These are phyloP conservation scores for Tricholoma saponaceum DNA, from an alignment of 768 basidiomycete species.

Conservation along the genomic window DNA sequence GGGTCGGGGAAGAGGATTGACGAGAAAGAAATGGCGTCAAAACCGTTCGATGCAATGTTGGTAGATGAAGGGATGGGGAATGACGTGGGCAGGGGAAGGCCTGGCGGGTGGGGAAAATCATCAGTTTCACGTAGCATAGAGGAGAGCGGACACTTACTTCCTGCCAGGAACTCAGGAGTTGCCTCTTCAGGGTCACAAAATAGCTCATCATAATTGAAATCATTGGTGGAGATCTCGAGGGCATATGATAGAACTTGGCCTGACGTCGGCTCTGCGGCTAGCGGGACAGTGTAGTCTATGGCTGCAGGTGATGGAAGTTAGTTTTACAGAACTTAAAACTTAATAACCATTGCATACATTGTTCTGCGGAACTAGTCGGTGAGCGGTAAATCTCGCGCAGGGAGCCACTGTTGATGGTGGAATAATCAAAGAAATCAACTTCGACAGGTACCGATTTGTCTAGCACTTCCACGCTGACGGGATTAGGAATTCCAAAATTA, in stretches of 20 bases:
- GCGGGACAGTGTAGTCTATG: neutral
- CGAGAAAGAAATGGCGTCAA: neutral
- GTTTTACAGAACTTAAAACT: neutral
- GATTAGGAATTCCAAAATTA: slow-evolving; percentile 23
- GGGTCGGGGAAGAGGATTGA: neutral
- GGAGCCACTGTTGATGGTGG: slow-evolving; percentile 8
- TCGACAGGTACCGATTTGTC: slow-evolving; percentile 23
- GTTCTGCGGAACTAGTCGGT: neutral
- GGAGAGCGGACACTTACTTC: neutral
- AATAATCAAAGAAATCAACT: slow-evolving; percentile 26
- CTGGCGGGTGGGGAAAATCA: neutral
- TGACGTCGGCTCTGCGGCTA: neutral
- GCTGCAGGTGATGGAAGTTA: neutral
- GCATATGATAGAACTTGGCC: neutral
- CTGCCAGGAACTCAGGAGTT: neutral
- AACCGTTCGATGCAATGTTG: neutral
- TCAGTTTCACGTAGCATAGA: neutral
- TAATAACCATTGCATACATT: neutral
- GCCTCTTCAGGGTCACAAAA: neutral
- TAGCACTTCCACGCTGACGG: slow-evolving; percentile 16
- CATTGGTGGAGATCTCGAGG: slow-evolving; percentile 1
- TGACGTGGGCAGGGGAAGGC: neutral
- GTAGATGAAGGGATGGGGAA: neutral
- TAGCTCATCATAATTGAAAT: slow-evolving; percentile 1
- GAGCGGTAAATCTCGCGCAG: neutral